Evolutionary conservation across 2,329 filamentous ascomycete species (phyloP), one percentile per base, ranked within the genome.

Genomic region (Dichotomopilus funicola): DNA sequence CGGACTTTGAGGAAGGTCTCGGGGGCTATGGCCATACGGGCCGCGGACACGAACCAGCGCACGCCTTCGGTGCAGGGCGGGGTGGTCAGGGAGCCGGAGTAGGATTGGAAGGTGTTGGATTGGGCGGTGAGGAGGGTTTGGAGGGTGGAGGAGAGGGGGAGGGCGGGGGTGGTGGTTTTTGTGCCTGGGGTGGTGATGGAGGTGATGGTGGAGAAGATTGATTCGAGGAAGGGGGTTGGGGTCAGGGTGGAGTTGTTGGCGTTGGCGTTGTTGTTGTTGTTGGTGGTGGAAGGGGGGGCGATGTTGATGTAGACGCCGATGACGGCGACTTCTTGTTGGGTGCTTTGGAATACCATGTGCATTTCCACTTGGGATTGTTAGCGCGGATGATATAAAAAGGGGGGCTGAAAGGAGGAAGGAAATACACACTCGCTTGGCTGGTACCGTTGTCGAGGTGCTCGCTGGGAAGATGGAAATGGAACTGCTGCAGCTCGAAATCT

Each of bases 281-380:
- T 27, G 19, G 19, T 27, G 19, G 19, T 27, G 19, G 19, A 27
- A 27, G 19, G 19, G 19, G 19, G 19, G 57, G 68, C 67, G 34
- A 74, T 62, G 57, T 74, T 72, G 59, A 77, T 67, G 65, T 75
- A 76, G 49, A 71, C 65, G 49, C 73, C 74, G 38, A 77, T 66
- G 57, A 77, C 75, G 36, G 73, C 73, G 40, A 76, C 70, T 53
- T 74, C 64, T 11, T 66, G 60, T 38, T 63, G 65, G 10, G 72
- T 69, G 11, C 71, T 72, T 64, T 78, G 71, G 65, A 80, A 82
- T 42, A 85, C 81, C 73, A 84, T 80, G 70, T 85, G 82, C 68
- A 77, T 74, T 67, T 80, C 78, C 73, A 80, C 71, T 67, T 63
- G 40, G 36, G 2, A 11, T 8, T 6, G 13, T 12, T 38, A 9